Conservation (phyloP, 2,329 filamentous ascomycete genomes). For the Juglanconis oblonga region DNA sequence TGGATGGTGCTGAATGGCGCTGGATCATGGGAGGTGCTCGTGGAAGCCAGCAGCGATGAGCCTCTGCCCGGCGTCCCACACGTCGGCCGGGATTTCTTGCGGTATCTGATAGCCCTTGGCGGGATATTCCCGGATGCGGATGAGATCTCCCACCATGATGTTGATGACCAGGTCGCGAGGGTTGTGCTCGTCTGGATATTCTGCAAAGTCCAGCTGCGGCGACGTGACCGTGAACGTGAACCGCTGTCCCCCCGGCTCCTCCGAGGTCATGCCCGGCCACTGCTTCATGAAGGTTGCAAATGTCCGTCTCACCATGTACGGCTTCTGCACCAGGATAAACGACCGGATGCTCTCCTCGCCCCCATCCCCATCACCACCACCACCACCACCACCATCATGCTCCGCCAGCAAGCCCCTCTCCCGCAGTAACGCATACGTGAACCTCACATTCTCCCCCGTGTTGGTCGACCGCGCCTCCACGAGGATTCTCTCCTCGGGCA, state of each 20-base stretch:
- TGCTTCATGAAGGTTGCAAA: slow-evolving; percentile 45
- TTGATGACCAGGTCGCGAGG: slow-evolving; percentile 39
- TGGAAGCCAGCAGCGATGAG: slow-evolving; percentile 37
- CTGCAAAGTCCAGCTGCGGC: slow-evolving; percentile 34
- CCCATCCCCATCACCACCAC: neutral
- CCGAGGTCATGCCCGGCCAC: slow-evolving; percentile 34
- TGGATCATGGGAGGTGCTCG: slow-evolving; percentile 34
- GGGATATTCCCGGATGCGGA: slow-evolving; percentile 42
- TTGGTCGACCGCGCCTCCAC: slow-evolving; percentile 39
- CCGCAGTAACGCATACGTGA: slow-evolving; percentile 35
- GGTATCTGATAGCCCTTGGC: slow-evolving; percentile 40
- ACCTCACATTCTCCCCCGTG: slow-evolving; percentile 46
- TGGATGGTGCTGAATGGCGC: neutral
- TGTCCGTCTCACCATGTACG: slow-evolving; percentile 46
- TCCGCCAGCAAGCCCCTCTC: slow-evolving; percentile 22
- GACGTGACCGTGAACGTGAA: slow-evolving; percentile 38
- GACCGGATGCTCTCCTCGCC: slow-evolving; percentile 20
- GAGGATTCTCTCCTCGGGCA: slow-evolving; percentile 36
- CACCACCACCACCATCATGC: neutral
- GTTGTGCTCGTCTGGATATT: slow-evolving; percentile 41
- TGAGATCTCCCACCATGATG: slow-evolving; percentile 43
- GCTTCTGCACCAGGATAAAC: slow-evolving; percentile 45
- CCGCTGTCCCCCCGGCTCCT: neutral
- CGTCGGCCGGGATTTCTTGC: slow-evolving; percentile 38
- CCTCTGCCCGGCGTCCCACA: slow-evolving; percentile 40